Conservation (phyloP, 176 grass and related monocot genomes). For the Phoenix dactylifera region DNA sequence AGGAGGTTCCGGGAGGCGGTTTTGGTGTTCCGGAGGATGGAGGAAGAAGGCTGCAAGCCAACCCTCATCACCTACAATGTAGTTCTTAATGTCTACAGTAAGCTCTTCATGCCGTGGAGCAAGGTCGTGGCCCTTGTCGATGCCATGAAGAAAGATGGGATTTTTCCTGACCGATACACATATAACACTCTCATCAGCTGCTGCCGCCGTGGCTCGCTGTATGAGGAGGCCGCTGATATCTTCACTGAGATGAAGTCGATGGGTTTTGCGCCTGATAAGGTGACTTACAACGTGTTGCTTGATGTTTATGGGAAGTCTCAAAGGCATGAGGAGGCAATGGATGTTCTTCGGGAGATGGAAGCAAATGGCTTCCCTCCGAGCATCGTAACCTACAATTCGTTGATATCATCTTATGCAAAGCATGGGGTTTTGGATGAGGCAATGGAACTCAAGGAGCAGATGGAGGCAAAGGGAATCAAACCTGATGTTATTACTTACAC, state of each 20-base stretch:
- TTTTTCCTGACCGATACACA: slow-evolving; percentile 64
- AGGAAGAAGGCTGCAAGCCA: slow-evolving; percentile 37
- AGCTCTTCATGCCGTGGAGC: slow-evolving; percentile 62
- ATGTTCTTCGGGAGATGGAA: slow-evolving; percentile 66
- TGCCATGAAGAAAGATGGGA: slow-evolving; percentile 44
- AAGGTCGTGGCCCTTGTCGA: slow-evolving; percentile 53
- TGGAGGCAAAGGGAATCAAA: slow-evolving; percentile 61
- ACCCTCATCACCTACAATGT: slow-evolving; percentile 83
- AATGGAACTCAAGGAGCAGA: slow-evolving; percentile 49
- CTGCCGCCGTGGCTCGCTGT: slow-evolving; percentile 48
- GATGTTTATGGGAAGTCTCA: slow-evolving; percentile 80
- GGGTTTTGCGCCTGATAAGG: slow-evolving; percentile 55
- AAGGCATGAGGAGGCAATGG: slow-evolving; percentile 44
- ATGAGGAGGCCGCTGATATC: slow-evolving; percentile 47
- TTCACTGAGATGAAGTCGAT: slow-evolving; percentile 64
- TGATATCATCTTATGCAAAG: slow-evolving; percentile 69
- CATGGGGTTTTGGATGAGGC: slow-evolving; percentile 69
- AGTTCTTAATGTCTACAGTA: slow-evolving; percentile 78
- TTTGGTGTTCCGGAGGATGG: slow-evolving; percentile 52
- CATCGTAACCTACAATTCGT: slow-evolving; percentile 66
- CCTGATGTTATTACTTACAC: slow-evolving; percentile 89
- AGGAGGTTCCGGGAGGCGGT: slow-evolving; percentile 50
- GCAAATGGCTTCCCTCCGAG: slow-evolving; percentile 43
- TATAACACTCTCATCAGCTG: slow-evolving; percentile 90
- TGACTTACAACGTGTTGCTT: slow-evolving; percentile 76